Conservation (phyloP, 2,329 filamentous ascomycete species). For the Aureobasidium sp. region DNA sequence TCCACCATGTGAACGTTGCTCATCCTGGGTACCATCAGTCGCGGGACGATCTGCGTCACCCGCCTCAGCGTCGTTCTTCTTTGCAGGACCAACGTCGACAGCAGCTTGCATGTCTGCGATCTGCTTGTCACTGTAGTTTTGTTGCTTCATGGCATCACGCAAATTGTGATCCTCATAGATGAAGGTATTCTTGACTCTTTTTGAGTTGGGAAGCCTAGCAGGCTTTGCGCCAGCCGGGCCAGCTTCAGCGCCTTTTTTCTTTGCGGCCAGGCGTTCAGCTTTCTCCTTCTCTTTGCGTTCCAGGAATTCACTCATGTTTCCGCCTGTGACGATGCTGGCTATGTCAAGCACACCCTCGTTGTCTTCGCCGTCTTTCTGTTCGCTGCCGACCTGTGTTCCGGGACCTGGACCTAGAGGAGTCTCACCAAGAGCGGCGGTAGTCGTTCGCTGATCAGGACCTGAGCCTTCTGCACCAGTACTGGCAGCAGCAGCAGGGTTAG, state of each 20-base stretch:
- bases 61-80: slow-evolving; percentile 28
- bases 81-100: slow-evolving; percentile 41
- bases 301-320: slow-evolving; percentile 68
- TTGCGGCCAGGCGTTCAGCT: slow-evolving; percentile 54
- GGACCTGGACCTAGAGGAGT: slow-evolving; percentile 48
- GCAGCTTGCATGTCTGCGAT: slow-evolving; percentile 47
- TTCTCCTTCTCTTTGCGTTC: slow-evolving; percentile 65
- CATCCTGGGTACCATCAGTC: slow-evolving; percentile 19
- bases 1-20: slow-evolving; percentile 23
- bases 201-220: slow-evolving; percentile 62
- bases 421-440: slow-evolving; percentile 37
- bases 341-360: slow-evolving; percentile 75
- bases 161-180: slow-evolving; percentile 62
- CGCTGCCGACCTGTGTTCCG: slow-evolving; percentile 48
- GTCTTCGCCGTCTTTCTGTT: slow-evolving; percentile 45
- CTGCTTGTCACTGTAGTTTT: slow-evolving; percentile 40
- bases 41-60: slow-evolving; percentile 22
- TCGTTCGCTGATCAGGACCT: slow-evolving; percentile 35
- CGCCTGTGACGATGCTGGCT: slow-evolving; percentile 74
- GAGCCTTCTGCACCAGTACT: slow-evolving; percentile 48
- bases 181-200: slow-evolving; percentile 62
- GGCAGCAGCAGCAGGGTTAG: slow-evolving; percentile 50
- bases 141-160: slow-evolving; percentile 47
- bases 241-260: slow-evolving; percentile 47
- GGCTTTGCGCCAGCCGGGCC: slow-evolving; percentile 56